Conservation (phyloP, 306 rosid species). For the Pyrus betulifolia region DNA sequence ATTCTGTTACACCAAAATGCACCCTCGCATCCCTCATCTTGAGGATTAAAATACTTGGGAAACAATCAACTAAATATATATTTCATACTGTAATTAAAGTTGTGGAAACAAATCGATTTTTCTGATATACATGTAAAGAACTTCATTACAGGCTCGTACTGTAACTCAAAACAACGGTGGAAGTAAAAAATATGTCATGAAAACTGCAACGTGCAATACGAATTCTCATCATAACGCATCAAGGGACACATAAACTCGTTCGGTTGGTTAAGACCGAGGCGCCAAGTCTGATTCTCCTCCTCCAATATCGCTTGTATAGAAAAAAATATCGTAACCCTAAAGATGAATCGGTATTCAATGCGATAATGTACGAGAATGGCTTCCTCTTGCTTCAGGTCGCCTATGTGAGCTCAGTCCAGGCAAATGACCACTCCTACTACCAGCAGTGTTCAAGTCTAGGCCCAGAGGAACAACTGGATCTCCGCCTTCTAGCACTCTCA, state of each 20-base stretch:
- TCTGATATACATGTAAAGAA: not conserved
- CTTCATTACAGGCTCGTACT: not conserved
- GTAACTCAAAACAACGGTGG: not conserved
- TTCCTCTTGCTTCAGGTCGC: constrained; percentile 38
- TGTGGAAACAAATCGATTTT: not conserved
- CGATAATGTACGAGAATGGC: constrained; percentile 74
- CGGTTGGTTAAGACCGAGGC: not conserved
- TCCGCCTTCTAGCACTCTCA: constrained; percentile 88
- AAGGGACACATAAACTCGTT: too few species aligned
- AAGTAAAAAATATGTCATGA: not conserved
- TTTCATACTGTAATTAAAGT: not conserved
- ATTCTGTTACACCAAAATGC: accelerated
- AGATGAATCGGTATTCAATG: constrained; percentile 42
- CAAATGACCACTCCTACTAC: constrained; percentile 74
- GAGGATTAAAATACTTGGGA: not conserved
- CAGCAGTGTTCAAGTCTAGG: constrained; percentile 54
- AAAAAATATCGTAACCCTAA: not conserved
- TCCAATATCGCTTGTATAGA: not conserved
- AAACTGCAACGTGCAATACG: too few species aligned
- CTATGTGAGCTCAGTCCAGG: constrained; percentile 41
- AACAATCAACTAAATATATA: not conserved
- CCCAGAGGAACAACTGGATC: constrained; percentile 52
- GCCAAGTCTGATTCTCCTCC: not conserved
- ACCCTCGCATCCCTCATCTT: too few species aligned
- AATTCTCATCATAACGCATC: not conserved